Conservation (phyloP, 2,329 filamentous ascomycete genomes). For the Neocatenulostroma microsporum region DNA sequence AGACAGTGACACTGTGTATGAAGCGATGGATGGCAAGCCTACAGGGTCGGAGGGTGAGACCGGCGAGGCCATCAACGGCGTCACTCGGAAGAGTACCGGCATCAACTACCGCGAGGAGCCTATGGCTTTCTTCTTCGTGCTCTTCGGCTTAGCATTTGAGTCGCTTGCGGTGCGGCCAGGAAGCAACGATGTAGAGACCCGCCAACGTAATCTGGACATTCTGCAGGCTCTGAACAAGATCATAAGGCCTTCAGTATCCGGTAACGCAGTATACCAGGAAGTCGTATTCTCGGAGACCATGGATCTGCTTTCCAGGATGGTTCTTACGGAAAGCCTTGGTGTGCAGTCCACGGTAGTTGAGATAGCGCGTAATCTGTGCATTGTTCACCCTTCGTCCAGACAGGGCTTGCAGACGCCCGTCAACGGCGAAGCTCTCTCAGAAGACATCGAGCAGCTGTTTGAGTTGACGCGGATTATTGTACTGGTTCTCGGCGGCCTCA, state of each 20-base stretch:
- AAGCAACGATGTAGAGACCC: constrained; percentile 25
- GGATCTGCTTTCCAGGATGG: constrained; percentile 86
- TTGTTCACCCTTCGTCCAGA: constrained; percentile 83
- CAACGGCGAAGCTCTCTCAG: constrained; percentile 62
- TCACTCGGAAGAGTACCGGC: constrained; percentile 57
- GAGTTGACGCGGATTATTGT: constrained; percentile 95
- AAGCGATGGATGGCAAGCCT: constrained; percentile 79
- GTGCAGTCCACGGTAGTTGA: constrained; percentile 91
- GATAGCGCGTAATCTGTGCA: constrained; percentile 80
- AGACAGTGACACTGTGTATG: constrained; percentile 95
- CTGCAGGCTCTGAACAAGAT: constrained; percentile 91
- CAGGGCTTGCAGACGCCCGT: constrained; percentile 39
- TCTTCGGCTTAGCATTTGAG: constrained; percentile 95
- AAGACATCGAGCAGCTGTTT: constrained; percentile 97
- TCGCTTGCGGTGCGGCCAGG: constrained; percentile 80
- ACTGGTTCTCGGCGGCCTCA: constrained; percentile 74
- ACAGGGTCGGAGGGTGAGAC: constrained; percentile 12
- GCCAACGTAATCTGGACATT: constrained; percentile 58
- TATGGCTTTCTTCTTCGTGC: constrained; percentile 96
- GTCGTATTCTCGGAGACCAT: constrained; percentile 96
- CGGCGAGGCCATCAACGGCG: constrained; percentile 16
- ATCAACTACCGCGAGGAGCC: constrained; percentile 99
- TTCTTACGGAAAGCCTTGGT: constrained; percentile 80
- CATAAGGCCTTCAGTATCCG: constrained; percentile 83
- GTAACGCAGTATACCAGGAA: constrained; percentile 92